Evolutionary conservation across 345 rosid species (phyloP), one percentile per base, ranked within the genome.

Genomic region (Aethionema arabicum): DNA sequence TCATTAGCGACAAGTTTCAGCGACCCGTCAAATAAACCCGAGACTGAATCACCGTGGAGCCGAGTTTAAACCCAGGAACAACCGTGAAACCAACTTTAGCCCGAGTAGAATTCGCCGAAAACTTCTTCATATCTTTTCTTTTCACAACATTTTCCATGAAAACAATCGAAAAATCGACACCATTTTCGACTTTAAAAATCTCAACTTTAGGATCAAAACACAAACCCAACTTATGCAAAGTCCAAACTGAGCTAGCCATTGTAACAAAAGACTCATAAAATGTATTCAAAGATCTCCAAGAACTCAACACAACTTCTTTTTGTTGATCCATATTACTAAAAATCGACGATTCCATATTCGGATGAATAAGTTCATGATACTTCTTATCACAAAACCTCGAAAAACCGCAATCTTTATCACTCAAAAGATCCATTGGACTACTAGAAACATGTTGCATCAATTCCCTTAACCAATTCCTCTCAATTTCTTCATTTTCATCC

Each of bases 191-290:
- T 77, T 79, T 88, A 75, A 85, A 93, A 42, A 90, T 84, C 74
- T 90, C 96, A 72, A 85, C 95, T 0, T 60, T 70, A 2, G 99
- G 96, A 77, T 93, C 90, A 70, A 87, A 90, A 0, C 83, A 85
- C 73, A 87, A 79, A 2, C 90, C 97, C 76, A 93, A 55, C 81
- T 83, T 81, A 36, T 85, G 96, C 65, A 93, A 82, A 3, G 75
- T 74, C 97, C 96, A 93, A 36, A 85, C 48, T 0, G 97, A 83
- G 78, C 90, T 87, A 57, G 97, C 88, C 97, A 93, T 84, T 13
- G 65, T 67, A 4, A 93, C 90, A 73, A 87, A 90, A 9, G 90
- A 87, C 73, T 82, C 89, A 8, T 83, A 87, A 65, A 93, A 90
- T 12, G 68, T 61, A 38, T 83, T 60, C 48, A 90, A 39, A 0